Evolutionary conservation across 75 land plant genomes (phyloP), one percentile per base, ranked within the genome.

Genomic region (Selaginella tamariscina): DNA sequence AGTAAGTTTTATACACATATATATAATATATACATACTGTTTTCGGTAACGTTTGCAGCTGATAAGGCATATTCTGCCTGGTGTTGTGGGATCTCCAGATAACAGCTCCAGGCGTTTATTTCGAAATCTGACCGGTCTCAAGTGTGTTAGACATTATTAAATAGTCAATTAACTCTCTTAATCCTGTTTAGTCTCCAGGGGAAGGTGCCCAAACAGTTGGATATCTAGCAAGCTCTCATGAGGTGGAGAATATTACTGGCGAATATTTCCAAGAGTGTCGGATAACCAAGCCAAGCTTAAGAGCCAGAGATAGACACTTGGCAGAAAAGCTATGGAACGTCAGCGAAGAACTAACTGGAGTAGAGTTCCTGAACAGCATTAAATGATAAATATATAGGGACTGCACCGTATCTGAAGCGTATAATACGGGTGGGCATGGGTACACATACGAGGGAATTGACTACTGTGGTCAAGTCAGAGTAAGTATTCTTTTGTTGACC

Each of bases 121-220:
- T 39, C 8, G 0, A 1, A 77, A 56, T 31, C 70, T 72, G 2
- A 13, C 72, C 28, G 79, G 79, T 32, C 63, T 77, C 39, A 56
- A 57, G 77, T 70, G 55, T 49, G 72, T 20, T 13, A 20, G 18
- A 49, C 54, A 49, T 13, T 49, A 49, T 49, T 13, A 20, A 49
- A n/a, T 22, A 26, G 26, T 8, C 5, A 59, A 22, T 8, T 5
- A 26, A 8, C 28, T 65, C n/a, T 39, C 49, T 66, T 66, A 1
- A 32, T 5, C 15, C 11, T 39, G 49, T 39, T 39, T 39, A 77
- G 79, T 72, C 79, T 24, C 79, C 79, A 27, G 75, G 68, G 22
- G 75, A 77, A 73, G 79, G 79, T 11, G 79, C 79, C 28, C 63
- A 69, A 2, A 77, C 79, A 0, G 59, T 64, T 13, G 67, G 72